A percentile compares a stretch with the other conserved stretches of the same genome.
phyloP scores from a whole-genome alignment of 148 eudicot genomes.

The Vaccinium vitisidaea region DNA sequence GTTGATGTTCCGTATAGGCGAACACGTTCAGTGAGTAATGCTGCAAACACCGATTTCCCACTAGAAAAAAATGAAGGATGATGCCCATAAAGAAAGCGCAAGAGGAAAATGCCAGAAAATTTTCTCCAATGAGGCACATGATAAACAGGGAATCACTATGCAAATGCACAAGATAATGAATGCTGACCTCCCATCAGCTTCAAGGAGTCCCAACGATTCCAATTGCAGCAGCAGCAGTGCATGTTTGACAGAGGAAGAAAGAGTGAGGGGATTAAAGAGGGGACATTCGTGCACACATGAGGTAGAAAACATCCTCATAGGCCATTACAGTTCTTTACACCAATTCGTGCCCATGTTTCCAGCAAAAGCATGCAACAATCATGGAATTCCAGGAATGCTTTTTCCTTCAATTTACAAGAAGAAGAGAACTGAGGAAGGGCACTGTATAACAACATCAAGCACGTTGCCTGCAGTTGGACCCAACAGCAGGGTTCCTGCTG shows the following conservation, averaged over 20 bases:
- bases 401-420: conserved; percentile 58
- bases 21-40: conserved; percentile 25
- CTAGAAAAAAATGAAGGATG: conserved; percentile 15
- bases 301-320: conserved; percentile 22
- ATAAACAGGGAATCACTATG: conserved; percentile 27
- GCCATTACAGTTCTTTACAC: conserved; percentile 31
- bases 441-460: conserved; percentile 31
- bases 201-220: conserved; percentile 32
- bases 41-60: conserved; percentile 19
- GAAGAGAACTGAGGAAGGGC: conserved; percentile 59
- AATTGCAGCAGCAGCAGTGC: conserved; percentile 44
- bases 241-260: conserved; percentile 36
- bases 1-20: conserved; percentile 27
- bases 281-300: conserved; percentile 30
- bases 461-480: conserved; percentile 24
- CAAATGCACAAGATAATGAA: conserved; percentile 23
- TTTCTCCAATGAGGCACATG: conserved; percentile 38
- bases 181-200: conserved; percentile 17
- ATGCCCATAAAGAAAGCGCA: conserved; percentile 21
- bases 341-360: conserved; percentile 28
- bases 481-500: conserved; percentile 25
- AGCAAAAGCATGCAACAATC: conserved; percentile 19
- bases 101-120: conserved; percentile 40
- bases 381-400: conserved; percentile 27
- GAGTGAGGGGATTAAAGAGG: conserved; percentile 53